A percentile compares a stretch with the other conserved stretches of the same genome.
Evolutionary conservation across 768 basidiomycete genomes (phyloP).

Genomic region (Suillus cothurnatus): DNA sequence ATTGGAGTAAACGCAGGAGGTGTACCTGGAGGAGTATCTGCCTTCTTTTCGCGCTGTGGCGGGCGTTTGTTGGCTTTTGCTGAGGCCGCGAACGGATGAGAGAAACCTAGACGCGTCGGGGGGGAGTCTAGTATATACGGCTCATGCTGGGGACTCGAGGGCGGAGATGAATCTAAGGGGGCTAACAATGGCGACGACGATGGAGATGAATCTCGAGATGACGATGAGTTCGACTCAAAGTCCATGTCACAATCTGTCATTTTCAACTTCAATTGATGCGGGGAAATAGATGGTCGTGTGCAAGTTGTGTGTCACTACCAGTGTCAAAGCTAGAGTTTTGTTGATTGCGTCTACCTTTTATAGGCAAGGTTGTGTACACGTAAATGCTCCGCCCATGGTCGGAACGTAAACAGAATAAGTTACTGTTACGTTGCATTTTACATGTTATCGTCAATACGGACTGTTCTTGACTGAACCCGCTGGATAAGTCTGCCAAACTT

Average conservation of each 20-base stretch:
- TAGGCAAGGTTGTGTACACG: not conserved
- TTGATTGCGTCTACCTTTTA: conserved; percentile 8
- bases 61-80: conserved; percentile 47
- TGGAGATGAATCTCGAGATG: conserved; percentile 44
- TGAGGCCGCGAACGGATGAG: conserved; percentile 62
- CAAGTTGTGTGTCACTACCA: conserved; percentile 4
- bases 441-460: no score
- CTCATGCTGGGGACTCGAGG: conserved; percentile 33
- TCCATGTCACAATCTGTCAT: conserved; percentile 8
- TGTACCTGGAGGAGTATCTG: conserved; percentile 21
- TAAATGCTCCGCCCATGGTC: not conserved
- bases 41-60: conserved; percentile 47
- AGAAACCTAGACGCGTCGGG: conserved; percentile 16
- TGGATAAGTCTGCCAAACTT: no score
- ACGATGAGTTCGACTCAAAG: conserved; percentile 5
- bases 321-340: not conserved
- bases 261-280: not conserved
- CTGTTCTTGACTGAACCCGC: no score
- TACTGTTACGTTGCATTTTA: not conserved
- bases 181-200: conserved; percentile 49
- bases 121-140: conserved; percentile 34
- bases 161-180: conserved; percentile 40
- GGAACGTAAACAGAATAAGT: not conserved
- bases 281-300: conserved; percentile 7
- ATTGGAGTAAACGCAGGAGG: conserved; percentile 20